A percentile compares a stretch with the other conserved stretches of the same genome.
Conservation (phyloP, 192 early-diverging fungal genomes). For the Linnemannia elongata region DNA sequence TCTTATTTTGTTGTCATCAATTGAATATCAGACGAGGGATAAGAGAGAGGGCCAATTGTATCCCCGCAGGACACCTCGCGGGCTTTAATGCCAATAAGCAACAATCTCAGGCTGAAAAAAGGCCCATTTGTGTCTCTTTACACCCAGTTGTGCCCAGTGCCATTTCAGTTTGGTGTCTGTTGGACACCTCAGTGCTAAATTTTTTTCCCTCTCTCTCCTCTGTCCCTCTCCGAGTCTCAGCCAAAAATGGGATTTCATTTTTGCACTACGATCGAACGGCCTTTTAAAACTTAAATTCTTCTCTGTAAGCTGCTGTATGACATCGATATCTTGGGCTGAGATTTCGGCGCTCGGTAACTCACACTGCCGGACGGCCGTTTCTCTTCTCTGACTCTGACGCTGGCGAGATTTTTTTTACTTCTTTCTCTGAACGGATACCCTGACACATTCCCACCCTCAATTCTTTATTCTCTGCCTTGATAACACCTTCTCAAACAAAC, state of each 20-base stretch:
- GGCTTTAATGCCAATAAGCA: constrained; percentile 7
- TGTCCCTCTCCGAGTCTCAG: not conserved
- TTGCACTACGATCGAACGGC: not conserved
- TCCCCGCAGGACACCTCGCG: not conserved
- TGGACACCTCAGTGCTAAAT: not conserved
- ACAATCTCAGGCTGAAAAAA: constrained; percentile 1
- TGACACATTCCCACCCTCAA: not conserved
- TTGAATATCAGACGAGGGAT: not conserved
- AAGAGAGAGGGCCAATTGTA: not conserved
- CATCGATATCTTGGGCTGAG: not conserved
- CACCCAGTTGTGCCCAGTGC: too few relatives aligned
- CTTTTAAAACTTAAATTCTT: not conserved
- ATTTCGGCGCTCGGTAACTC: constrained; percentile 1
- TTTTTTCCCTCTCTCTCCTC: not conserved
- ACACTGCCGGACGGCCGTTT: constrained; percentile 5
- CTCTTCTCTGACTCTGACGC: not conserved
- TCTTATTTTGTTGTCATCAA: not conserved
- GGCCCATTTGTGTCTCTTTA: not conserved
- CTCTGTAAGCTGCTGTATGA: not conserved
- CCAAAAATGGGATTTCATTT: not conserved
- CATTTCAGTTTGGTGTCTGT: not conserved
- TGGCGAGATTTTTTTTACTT: not conserved
- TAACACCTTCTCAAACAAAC: not conserved
- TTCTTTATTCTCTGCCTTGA: not conserved
- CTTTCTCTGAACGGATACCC: not conserved